Percentiles rank a stretch among this genome's conserved stretches.
These are phyloP conservation scores for Tolypocladium amazonense DNA, from an alignment of 2,329 filamentous ascomycete species.

Conservation along the genomic window DNA sequence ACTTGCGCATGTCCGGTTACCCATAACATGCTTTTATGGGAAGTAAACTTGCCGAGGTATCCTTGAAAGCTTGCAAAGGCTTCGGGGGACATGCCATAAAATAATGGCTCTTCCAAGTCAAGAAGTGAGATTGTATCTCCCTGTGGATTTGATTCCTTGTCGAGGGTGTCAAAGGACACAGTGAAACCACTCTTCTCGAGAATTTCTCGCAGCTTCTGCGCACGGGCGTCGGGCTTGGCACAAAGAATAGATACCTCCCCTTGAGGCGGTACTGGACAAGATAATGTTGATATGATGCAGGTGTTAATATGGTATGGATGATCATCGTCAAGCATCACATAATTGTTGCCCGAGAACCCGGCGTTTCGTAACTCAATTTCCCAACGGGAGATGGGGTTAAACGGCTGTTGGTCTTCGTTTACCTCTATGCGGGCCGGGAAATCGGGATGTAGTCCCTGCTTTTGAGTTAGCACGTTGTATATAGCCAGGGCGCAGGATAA, in stretches of 20 bases:
- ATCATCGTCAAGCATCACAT: conserved; percentile 3
- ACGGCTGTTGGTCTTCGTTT: not conserved
- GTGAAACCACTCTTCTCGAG: not conserved
- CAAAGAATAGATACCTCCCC: not conserved
- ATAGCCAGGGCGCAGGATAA: no score
- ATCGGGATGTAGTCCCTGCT: not conserved
- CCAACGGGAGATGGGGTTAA: not conserved
- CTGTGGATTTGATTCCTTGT: not conserved
- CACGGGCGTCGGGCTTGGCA: not conserved
- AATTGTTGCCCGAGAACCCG: conserved; percentile 3
- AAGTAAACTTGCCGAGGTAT: conserved; percentile 5
- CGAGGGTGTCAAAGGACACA: not conserved
- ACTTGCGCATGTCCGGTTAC: conserved; percentile 2
- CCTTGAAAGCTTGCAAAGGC: conserved; percentile 6
- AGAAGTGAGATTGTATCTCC: conserved; percentile 6
- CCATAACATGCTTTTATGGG: conserved; percentile 3
- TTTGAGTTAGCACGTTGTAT: not conserved
- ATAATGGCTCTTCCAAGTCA: conserved; percentile 8
- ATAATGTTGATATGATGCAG: not conserved
- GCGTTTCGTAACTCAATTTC: not conserved
- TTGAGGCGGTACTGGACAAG: not conserved
- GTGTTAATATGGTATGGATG: not conserved
- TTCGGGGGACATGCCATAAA: conserved; percentile 3
- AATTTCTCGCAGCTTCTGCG: not conserved
- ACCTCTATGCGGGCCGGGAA: not conserved